Conservation (phyloP, 2,329 filamentous ascomycete genomes). For the Knoxdaviesia proteae region DNA sequence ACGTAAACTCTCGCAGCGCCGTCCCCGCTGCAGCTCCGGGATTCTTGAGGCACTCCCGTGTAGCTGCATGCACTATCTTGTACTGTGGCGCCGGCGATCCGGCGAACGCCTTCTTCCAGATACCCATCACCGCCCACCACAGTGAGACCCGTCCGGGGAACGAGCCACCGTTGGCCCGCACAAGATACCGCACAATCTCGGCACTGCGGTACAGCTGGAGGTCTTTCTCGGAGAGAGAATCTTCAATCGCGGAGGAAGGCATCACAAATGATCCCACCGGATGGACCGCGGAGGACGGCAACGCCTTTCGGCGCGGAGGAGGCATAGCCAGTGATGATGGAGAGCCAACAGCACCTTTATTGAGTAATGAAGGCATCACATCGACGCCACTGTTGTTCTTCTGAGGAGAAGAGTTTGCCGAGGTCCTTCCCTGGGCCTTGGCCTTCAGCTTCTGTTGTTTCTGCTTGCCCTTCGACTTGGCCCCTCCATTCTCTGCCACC, state of each 20-base stretch:
- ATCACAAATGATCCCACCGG: slow-evolving; percentile 2
- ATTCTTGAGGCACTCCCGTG: slow-evolving; percentile 17
- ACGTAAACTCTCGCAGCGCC: slow-evolving; percentile 17
- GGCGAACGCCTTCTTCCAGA: slow-evolving; percentile 22
- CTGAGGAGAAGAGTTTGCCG: too few relatives aligned
- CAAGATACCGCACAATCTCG: slow-evolving; percentile 20
- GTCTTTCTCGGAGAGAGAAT: slow-evolving; percentile 11
- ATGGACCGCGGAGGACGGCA: background rate
- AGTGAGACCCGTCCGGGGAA: slow-evolving; percentile 29
- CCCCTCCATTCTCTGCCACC: too few relatives aligned
- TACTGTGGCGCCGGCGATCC: slow-evolving; percentile 18
- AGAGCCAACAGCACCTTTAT: too few relatives aligned
- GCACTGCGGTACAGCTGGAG: slow-evolving; percentile 11
- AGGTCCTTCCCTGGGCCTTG: too few relatives aligned
- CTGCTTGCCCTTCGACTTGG: too few relatives aligned
- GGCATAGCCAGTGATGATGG: too few relatives aligned
- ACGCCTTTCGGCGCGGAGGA: too few relatives aligned
- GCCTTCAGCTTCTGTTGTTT: too few relatives aligned
- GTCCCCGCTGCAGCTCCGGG: slow-evolving; percentile 5
- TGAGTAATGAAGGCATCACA: too few relatives aligned
- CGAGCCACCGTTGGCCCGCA: slow-evolving; percentile 20
- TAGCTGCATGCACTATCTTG: slow-evolving; percentile 16
- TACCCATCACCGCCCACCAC: slow-evolving; percentile 23
- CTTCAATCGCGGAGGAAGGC: slow-evolving; percentile 8
- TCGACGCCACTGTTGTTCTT: too few relatives aligned